Evolutionary conservation across 441 rosid species (phyloP).

Genomic region (Sinapis alba): DNA sequence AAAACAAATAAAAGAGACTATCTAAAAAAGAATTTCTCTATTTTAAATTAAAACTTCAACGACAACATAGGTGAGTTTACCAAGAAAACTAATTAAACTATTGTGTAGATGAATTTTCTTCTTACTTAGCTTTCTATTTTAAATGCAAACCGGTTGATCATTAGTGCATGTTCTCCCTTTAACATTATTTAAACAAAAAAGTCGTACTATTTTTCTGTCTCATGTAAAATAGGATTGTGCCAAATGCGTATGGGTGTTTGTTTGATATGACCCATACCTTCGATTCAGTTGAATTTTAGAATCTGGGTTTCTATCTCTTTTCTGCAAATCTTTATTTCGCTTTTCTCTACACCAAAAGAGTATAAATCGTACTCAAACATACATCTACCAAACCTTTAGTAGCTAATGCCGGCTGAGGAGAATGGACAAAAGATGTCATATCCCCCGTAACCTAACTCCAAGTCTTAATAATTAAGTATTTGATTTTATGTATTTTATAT

Average conservation of each 20-base stretch:
- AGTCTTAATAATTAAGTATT: not conserved
- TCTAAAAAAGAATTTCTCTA: no score
- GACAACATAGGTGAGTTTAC: not conserved
- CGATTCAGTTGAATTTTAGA: slow-evolving; percentile 13
- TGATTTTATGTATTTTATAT: not conserved
- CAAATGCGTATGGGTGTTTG: not conserved
- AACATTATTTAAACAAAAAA: not conserved
- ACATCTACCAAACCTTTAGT: not conserved
- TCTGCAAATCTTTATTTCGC: not conserved
- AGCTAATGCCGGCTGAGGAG: not conserved
- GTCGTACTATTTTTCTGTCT: not conserved
- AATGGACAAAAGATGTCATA: not conserved
- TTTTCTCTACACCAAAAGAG: not conserved
- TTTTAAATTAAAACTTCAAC: not conserved
- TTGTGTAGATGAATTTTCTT: not conserved
- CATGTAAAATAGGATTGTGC: slow-evolving; percentile 1
- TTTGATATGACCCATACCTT: slow-evolving; percentile 18
- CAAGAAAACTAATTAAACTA: not conserved
- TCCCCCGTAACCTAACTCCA: not conserved
- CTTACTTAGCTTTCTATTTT: not conserved
- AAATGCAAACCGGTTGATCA: slow-evolving; percentile 13
- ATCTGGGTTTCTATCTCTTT: slow-evolving; percentile 24
- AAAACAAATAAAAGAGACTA: no score
- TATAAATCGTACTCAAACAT: not conserved
- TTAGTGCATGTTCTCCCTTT: not conserved